Evolutionary conservation across 2,329 filamentous ascomycete species (phyloP).

Genomic region (Orbilia brochopaga): DNA sequence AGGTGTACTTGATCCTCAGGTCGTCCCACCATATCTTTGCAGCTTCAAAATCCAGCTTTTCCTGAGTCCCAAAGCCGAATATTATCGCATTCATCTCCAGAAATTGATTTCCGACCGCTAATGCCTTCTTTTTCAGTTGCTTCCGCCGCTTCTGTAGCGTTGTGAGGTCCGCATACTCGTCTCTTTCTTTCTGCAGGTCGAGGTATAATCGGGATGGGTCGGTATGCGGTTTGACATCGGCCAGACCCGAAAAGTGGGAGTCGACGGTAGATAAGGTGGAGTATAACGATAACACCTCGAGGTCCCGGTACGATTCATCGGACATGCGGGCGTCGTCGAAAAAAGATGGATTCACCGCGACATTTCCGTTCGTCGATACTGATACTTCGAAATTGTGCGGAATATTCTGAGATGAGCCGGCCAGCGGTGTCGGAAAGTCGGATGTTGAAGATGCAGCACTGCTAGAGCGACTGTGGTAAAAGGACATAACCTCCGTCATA

Average conservation of each 20-base stretch:
- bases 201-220: slow-evolving; percentile 46
- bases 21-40: slow-evolving; percentile 50
- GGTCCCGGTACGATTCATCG: slow-evolving; percentile 26
- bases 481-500: slow-evolving; percentile 46
- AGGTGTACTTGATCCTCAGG: slow-evolving; percentile 43
- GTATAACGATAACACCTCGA: slow-evolving; percentile 29
- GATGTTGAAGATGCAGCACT: slow-evolving; percentile 29
- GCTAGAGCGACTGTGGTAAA: slow-evolving; percentile 31
- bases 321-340: slow-evolving; percentile 38
- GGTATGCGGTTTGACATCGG: slow-evolving; percentile 32
- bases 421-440: slow-evolving; percentile 19
- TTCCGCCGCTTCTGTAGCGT: slow-evolving; percentile 27
- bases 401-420: slow-evolving; percentile 1
- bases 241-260: slow-evolving; percentile 40
- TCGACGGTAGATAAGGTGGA: slow-evolving; percentile 42
- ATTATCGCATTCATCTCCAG: slow-evolving; percentile 47
- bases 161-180: slow-evolving; percentile 37
- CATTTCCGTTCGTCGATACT: slow-evolving; percentile 23
- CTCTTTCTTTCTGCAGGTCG: slow-evolving; percentile 29
- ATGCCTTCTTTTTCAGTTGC: slow-evolving; percentile 24
- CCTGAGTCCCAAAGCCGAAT: slow-evolving; percentile 47
- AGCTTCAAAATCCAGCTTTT: slow-evolving; percentile 43
- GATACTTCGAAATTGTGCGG: slow-evolving; percentile 10
- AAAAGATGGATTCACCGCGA: slow-evolving; percentile 44
- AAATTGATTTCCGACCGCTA: slow-evolving; percentile 44